Evolutionary conservation across 2,329 filamentous ascomycete species (phyloP).

Genomic region (Byssochlamys sp.): DNA sequence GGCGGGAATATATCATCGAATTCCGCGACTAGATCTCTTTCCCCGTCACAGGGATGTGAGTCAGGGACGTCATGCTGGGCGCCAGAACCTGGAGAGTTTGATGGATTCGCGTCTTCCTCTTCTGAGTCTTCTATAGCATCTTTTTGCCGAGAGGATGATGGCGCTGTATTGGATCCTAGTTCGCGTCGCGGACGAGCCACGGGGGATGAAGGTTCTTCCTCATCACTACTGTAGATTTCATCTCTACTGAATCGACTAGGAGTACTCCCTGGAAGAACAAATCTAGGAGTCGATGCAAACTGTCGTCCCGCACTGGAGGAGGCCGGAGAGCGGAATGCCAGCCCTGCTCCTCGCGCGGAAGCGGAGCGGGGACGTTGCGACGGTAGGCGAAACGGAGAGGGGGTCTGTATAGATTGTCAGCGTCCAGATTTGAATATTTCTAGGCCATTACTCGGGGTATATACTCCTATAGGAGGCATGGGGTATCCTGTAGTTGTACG

Average conservation of each 20-base stretch:
- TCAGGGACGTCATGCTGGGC: background rate
- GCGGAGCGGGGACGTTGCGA: background rate
- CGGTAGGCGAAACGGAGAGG: background rate
- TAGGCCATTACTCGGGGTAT: background rate
- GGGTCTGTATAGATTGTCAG: background rate
- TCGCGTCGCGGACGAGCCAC: background rate
- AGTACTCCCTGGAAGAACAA: conserved; percentile 4
- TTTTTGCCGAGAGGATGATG: background rate
- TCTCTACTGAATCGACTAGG: background rate
- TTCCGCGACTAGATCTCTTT: conserved; percentile 11
- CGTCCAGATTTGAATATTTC: background rate
- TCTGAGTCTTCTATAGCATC: conserved; percentile 9
- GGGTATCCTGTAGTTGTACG: background rate
- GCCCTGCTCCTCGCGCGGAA: background rate
- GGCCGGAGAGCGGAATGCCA: conserved; percentile 6
- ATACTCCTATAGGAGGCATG: background rate
- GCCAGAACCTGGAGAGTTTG: background rate
- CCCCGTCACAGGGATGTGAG: background rate
- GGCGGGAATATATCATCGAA: conserved; percentile 23
- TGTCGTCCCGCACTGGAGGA: conserved; percentile 4
- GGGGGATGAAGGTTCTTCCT: background rate
- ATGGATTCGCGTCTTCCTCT: background rate
- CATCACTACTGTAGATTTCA: conserved; percentile 3
- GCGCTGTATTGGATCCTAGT: background rate
- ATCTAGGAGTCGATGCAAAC: conserved; percentile 11